A percentile compares a stretch with the other conserved stretches of the same genome.
Conservation (phyloP, 2,329 filamentous ascomycete species). For the Verticillium klebahnii region DNA sequence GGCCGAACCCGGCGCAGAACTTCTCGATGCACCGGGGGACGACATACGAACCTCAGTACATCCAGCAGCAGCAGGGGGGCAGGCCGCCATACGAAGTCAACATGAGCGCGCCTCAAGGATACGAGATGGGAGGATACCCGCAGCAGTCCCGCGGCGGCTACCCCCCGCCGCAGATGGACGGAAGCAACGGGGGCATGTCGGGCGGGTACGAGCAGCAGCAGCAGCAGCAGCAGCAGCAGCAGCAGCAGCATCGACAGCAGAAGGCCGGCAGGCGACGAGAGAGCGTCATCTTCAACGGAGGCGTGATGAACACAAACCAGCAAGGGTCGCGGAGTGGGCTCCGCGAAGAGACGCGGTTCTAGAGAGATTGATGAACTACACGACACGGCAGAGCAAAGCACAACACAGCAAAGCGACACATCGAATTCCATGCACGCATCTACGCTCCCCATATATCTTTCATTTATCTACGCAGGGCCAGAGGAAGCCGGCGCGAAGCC, state of each 20-base stretch:
- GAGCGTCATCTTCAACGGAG: constrained; percentile 54
- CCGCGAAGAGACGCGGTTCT: constrained; percentile 49
- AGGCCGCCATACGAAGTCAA: constrained; percentile 42
- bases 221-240: constrained; percentile 18
- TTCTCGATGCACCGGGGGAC: constrained; percentile 20
- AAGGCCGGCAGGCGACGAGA: constrained; percentile 48
- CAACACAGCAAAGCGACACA: constrained; percentile 7
- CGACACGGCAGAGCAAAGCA: background rate
- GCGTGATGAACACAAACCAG: constrained; percentile 41
- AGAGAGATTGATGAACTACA: constrained; percentile 3
- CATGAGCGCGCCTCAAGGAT: constrained; percentile 24
- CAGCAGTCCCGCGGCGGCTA: constrained; percentile 7
- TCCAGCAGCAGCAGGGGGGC: constrained; percentile 27
- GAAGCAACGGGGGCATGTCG: constrained; percentile 20
- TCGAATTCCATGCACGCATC: background rate
- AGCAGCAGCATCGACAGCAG: constrained; percentile 14
- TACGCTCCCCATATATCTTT: background rate
- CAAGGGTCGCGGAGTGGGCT: constrained; percentile 50
- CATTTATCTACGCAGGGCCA: background rate
- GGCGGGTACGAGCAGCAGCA: constrained; percentile 13
- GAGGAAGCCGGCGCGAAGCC: background rate
- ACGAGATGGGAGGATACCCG: constrained; percentile 16
- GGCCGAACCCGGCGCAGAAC: constrained; percentile 41
- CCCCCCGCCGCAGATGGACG: constrained; percentile 18
- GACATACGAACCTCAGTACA: constrained; percentile 40